These are phyloP conservation scores for Ganoderma multipileum DNA, from an alignment of 1,284 basidiomycete genomes.

Conservation along the genomic window DNA sequence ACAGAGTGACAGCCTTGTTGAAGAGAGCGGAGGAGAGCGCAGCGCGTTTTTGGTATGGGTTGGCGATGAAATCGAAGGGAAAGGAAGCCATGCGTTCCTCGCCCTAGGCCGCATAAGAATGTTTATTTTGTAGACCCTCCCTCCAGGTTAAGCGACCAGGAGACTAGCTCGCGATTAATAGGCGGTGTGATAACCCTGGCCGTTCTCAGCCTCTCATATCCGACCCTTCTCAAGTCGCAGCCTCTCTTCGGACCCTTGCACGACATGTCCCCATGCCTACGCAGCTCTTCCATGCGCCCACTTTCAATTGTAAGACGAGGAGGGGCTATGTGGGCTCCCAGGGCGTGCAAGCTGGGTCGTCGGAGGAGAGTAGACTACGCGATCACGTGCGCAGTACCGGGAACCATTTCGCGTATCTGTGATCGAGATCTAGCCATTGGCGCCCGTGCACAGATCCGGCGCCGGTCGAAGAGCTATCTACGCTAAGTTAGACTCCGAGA, in stretches of 20 bases:
- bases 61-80: constrained; percentile 17
- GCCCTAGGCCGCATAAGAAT: constrained; percentile 7
- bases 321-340: not conserved
- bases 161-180: constrained; percentile 22
- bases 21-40: constrained; percentile 3
- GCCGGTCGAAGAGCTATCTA: too few species aligned
- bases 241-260: not conserved
- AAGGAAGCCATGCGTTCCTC: constrained; percentile 1
- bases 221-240: constrained; percentile 9
- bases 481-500: too few species aligned
- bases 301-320: not conserved
- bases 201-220: constrained; percentile 21
- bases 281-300: not conserved
- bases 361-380: constrained; percentile 17
- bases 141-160: constrained; percentile 20
- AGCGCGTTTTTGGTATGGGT: not conserved
- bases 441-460: too few species aligned
- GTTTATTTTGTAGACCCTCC: constrained; percentile 19
- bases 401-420: constrained; percentile 21
- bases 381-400: constrained; percentile 27
- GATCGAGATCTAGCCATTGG: constrained; percentile 20
- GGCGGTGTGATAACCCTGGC: constrained; percentile 33
- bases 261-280: constrained; percentile 3
- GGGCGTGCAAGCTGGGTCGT: not conserved
- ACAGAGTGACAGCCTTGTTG: constrained; percentile 29